Conservation (phyloP, 2,329 filamentous ascomycete genomes). For the Phyllosticta ampelicida region DNA sequence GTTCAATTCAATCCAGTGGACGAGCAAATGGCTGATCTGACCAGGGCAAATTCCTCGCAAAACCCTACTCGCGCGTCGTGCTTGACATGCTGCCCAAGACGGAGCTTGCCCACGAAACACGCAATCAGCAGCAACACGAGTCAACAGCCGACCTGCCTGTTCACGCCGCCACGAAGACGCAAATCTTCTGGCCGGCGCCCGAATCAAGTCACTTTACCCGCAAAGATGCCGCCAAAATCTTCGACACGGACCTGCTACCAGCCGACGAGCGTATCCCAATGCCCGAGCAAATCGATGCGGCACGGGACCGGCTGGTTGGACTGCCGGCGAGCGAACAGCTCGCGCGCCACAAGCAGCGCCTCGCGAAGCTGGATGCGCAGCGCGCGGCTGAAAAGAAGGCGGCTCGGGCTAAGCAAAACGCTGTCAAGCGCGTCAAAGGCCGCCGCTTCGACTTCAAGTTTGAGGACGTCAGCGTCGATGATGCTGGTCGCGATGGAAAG, state of each 20-base stretch:
- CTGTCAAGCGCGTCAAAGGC: conserved; percentile 33
- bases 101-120: conserved; percentile 18
- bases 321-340: conserved; percentile 26
- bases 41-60: conserved; percentile 66
- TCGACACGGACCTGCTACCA: conserved; percentile 47
- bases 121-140: conserved; percentile 41
- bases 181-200: conserved; percentile 53
- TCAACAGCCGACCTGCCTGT: conserved; percentile 54
- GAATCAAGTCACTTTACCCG: conserved; percentile 56
- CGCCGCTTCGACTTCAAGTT: conserved; percentile 51
- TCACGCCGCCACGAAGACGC: conserved; percentile 42
- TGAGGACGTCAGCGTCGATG: conserved; percentile 46
- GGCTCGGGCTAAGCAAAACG: conserved; percentile 30
- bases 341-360: conserved; percentile 16
- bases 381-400: conserved; percentile 31
- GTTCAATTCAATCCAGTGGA: conserved; percentile 6
- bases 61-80: conserved; percentile 65
- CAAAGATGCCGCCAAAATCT: conserved; percentile 52
- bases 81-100: conserved; percentile 64
- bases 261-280: conserved; percentile 55
- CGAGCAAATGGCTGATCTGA: background rate
- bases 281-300: conserved; percentile 43
- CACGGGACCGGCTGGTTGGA: conserved; percentile 27
- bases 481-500: conserved; percentile 45
- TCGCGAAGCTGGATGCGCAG: conserved; percentile 29